Evolutionary conservation across 306 rosid species (phyloP).

Genomic region (Quercus rubra): DNA sequence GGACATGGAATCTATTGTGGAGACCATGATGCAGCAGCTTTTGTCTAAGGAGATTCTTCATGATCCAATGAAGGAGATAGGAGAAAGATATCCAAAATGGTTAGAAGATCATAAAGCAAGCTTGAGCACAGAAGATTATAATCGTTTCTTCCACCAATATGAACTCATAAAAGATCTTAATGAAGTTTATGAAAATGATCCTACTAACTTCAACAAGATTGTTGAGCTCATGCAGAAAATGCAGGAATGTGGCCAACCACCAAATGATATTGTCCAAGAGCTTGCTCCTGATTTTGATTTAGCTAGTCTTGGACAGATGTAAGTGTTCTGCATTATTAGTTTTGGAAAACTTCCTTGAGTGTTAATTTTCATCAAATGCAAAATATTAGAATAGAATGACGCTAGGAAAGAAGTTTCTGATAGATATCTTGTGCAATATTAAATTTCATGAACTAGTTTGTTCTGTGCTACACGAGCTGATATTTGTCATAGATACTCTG

Average conservation of each 20-base stretch:
- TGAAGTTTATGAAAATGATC: slow-evolving; percentile 69
- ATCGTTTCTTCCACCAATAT: slow-evolving; percentile 62
- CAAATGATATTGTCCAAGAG: slow-evolving; percentile 77
- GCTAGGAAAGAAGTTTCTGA: background rate
- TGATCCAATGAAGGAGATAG: slow-evolving; percentile 97
- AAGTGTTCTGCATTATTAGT: slow-evolving; percentile 32
- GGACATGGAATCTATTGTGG: slow-evolving; percentile 91
- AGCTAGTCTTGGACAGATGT: slow-evolving; percentile 77
- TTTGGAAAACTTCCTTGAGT: background rate
- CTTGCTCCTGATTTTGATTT: slow-evolving; percentile 87
- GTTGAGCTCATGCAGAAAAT: slow-evolving; percentile 96
- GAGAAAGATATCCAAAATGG: slow-evolving; percentile 96
- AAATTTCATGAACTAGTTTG: background rate
- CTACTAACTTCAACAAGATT: slow-evolving; percentile 70
- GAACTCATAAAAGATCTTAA: slow-evolving; percentile 67
- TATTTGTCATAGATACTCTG: background rate
- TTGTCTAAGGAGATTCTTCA: slow-evolving; percentile 93
- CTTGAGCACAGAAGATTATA: slow-evolving; percentile 74
- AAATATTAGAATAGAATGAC: background rate
- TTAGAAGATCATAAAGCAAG: slow-evolving; percentile 73
- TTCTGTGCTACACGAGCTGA: background rate
- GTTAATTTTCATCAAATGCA: background rate
- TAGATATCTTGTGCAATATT: background rate
- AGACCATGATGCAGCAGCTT: slow-evolving; percentile 96
- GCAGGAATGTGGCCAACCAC: slow-evolving; percentile 99